Evolutionary conservation across 1,284 basidiomycete species (phyloP), one percentile per base, ranked within the genome.

Genomic region (Cutaneotrichosporon mucoides): DNA sequence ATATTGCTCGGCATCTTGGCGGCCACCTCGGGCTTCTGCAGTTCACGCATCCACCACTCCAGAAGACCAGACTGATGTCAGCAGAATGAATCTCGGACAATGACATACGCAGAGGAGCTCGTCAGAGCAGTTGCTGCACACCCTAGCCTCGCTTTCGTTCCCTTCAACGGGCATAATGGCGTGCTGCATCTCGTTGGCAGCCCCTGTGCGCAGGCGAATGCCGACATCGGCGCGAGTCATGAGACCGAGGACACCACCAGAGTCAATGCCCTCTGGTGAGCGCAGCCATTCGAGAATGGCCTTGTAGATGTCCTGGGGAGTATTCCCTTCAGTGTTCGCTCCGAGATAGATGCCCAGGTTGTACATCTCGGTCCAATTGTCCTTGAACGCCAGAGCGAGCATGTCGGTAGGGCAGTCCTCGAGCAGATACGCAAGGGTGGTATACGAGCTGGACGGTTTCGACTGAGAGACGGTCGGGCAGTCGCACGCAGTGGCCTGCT

Each of bases 31-130:
- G 60, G 59, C 55, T 67, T 67, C 43, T 57, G 49, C 24, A 67
- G 47, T 53, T 67, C 59, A 12, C 65, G 56, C 63, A 63, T 65
- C 65, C 65, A 67, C 65, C 65, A 67, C 51, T 67, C 65, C 33
- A 65, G 42, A 6, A 67, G 46, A 8, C 65, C 65, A 8, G 65
- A 52, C 65, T 66, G 41, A 6, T 11, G 52, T 65, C 24, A 64
- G 54, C 34, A 37, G 4, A 6, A 9, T 15, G 11, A 35, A 8
- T 24, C 1, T 46, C 10, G 11, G 4, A 12, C 7, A 2, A 40
- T 16, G 4, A 59, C 65, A 37, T 37, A 66, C 65, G 38, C 65
- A 64, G 5, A 67, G 49, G 38, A 67, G 56, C 47, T 67, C 65
- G 37, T 67, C 65, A 1, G 61, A 56, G 24, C 65, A 67, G n/a